Percentiles rank a stretch among this genome's conserved stretches.
Evolutionary conservation across 805 yeast genomes (phyloP).

Genomic region (Yarrowia sp.): DNA sequence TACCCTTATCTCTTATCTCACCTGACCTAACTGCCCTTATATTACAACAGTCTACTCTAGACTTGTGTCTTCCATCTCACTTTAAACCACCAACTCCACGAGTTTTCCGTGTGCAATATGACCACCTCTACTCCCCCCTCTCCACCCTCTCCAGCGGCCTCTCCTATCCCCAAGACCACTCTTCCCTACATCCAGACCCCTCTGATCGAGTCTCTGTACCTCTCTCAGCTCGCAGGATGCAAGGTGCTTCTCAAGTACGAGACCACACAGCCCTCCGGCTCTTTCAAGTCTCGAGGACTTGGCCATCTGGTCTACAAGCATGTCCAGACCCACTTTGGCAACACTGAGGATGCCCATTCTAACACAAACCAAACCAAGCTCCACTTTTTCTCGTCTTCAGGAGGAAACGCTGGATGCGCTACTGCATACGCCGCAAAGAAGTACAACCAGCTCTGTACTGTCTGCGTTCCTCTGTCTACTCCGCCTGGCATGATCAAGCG

Average conservation of each 20-base stretch:
- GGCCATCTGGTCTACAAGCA: constrained; percentile 75
- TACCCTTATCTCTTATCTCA: constrained; percentile 27
- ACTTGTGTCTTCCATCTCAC: background rate
- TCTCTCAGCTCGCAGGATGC: constrained; percentile 74
- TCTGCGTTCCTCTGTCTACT: constrained; percentile 63
- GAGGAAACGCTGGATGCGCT: constrained; percentile 97
- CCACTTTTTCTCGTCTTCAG: constrained; percentile 83
- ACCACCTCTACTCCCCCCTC: constrained; percentile 33
- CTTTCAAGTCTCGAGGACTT: constrained; percentile 93
- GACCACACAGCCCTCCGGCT: constrained; percentile 86
- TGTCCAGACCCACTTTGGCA: constrained; percentile 58
- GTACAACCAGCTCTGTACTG: constrained; percentile 63
- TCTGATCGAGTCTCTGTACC: constrained; percentile 69
- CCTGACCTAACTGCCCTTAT: constrained; percentile 9
- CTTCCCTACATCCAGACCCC: constrained; percentile 67
- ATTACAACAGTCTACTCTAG: constrained; percentile 1
- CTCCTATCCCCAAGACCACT: constrained; percentile 33
- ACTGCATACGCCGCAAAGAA: constrained; percentile 88
- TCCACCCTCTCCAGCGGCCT: constrained; percentile 10
- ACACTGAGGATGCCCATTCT: constrained; percentile 42
- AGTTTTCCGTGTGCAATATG: constrained; percentile 31
- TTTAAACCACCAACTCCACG: constrained; percentile 8
- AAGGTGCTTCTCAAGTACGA: constrained; percentile 82
- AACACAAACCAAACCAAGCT: constrained; percentile 37
- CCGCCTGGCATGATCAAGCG: constrained; percentile 56